A percentile compares a stretch with the other conserved stretches of the same genome.
phyloP scores from a whole-genome alignment of 257 asterid genomes.

The Phtheirospermum japonicum region DNA sequence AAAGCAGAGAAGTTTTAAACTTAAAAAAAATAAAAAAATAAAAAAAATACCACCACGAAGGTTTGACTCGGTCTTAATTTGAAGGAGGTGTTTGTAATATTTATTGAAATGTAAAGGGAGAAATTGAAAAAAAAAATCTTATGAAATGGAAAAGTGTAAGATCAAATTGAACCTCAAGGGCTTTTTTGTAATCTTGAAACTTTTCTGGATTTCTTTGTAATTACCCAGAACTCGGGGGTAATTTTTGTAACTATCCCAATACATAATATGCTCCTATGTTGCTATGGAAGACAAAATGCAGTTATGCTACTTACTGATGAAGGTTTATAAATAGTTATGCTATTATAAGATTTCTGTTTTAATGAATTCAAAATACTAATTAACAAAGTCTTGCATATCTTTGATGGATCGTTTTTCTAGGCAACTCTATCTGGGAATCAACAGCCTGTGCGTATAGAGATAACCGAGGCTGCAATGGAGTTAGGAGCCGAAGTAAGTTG shows the following conservation, averaged over 20 bases:
- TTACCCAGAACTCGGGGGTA: neutral
- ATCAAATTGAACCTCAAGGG: neutral
- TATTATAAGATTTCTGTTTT: neutral
- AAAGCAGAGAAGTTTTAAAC: neutral
- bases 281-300: constrained; percentile 9
- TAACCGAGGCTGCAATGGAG: constrained; percentile 97
- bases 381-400: neutral
- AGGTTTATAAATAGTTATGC: constrained; percentile 8
- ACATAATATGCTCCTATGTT: neutral
- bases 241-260: neutral
- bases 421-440: constrained; percentile 95
- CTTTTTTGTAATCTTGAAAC: neutral
- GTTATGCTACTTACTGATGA: neutral
- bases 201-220: neutral
- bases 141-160: neutral
- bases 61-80: neutral
- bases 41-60: too few species aligned
- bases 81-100: neutral
- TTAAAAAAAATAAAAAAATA: too few species aligned
- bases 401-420: constrained; percentile 36
- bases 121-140: neutral
- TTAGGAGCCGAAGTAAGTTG: constrained; percentile 79
- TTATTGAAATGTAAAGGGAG: neutral
- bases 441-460: constrained; percentile 90
- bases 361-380: neutral